phyloP scores from a whole-genome alignment of 2,329 filamentous ascomycete genomes.

The Lecanicillium sp. region DNA sequence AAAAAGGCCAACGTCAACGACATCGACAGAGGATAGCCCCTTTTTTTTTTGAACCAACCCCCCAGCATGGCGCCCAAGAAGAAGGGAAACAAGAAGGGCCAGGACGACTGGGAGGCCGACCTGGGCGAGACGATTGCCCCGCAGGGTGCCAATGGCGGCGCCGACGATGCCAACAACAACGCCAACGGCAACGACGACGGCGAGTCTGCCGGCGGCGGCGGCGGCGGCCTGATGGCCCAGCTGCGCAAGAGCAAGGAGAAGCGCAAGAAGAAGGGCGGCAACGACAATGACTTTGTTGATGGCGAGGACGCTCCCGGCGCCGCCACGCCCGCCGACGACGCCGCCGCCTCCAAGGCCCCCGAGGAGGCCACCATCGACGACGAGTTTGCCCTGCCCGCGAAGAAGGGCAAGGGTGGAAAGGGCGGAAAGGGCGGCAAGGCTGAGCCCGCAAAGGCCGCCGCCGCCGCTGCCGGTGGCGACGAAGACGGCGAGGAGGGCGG shows the following conservation, averaged over 20 bases:
- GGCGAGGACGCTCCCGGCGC: conserved; percentile 49
- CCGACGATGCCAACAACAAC: conserved; percentile 44
- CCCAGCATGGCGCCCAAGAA: conserved; percentile 84
- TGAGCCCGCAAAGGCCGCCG: conserved; percentile 36
- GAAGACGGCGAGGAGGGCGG: conserved; percentile 52
- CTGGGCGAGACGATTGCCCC: conserved; percentile 72
- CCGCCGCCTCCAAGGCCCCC: conserved; percentile 61
- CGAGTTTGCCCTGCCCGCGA: conserved; percentile 77
- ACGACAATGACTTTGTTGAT: conserved; percentile 63
- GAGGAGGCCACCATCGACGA: conserved; percentile 78
- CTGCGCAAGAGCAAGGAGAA: conserved; percentile 78
- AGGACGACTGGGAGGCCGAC: conserved; percentile 93
- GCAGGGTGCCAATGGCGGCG: conserved; percentile 42
- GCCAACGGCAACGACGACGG: conserved; percentile 44
- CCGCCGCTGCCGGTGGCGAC: conserved; percentile 42
- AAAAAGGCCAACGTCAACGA: conserved; percentile 4
- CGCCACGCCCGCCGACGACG: conserved; percentile 33
- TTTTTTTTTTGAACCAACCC: conserved; percentile 13
- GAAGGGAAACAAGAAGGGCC: conserved; percentile 75
- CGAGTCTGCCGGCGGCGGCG: conserved; percentile 49
- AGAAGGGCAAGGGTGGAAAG: conserved; percentile 60
- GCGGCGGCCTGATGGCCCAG: conserved; percentile 69
- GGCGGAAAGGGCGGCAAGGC: conserved; percentile 37
- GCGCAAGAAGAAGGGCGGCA: conserved; percentile 80
- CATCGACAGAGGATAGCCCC: background rate